These are phyloP conservation scores for Exobasidium rhododendri DNA, from an alignment of 1,284 basidiomycete genomes.

Conservation along the genomic window DNA sequence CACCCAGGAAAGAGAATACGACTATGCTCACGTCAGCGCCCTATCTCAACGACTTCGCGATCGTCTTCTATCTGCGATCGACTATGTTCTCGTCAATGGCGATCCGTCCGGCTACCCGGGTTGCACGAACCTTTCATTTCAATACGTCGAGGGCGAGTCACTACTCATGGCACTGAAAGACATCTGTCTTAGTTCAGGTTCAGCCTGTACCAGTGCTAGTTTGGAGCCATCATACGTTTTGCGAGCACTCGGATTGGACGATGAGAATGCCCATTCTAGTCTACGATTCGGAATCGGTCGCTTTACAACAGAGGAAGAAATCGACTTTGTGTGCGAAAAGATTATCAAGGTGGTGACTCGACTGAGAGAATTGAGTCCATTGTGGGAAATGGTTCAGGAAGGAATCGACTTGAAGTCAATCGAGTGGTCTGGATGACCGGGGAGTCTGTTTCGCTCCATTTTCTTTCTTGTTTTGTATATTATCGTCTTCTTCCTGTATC, in stretches of 20 bases:
- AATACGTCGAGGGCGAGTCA: constrained; percentile 96
- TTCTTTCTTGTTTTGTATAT: background rate
- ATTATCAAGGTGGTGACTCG: constrained; percentile 78
- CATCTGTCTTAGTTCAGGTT: constrained; percentile 93
- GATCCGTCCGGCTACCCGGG: constrained; percentile 61
- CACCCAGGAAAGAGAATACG: constrained; percentile 71
- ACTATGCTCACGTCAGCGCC: constrained; percentile 72
- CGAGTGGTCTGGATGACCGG: constrained; percentile 68
- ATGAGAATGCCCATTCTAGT: constrained; percentile 96
- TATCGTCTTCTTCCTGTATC: background rate
- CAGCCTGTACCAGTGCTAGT: constrained; percentile 96
- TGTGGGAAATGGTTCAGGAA: constrained; percentile 55
- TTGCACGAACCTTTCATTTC: constrained; percentile 91
- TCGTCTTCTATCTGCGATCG: constrained; percentile 77
- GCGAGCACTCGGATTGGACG: constrained; percentile 84
- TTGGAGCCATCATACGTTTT: constrained; percentile 98
- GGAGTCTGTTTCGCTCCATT: background rate
- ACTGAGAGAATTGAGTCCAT: constrained; percentile 65
- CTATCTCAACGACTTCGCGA: constrained; percentile 79
- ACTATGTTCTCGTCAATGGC: constrained; percentile 90
- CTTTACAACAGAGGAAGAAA: constrained; percentile 95
- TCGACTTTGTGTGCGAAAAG: constrained; percentile 88
- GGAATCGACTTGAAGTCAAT: constrained; percentile 91
- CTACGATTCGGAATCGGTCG: constrained; percentile 95
- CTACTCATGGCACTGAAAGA: constrained; percentile 97